phyloP scores from a whole-genome alignment of 1,284 basidiomycete genomes.

The Irpex lacteus region DNA sequence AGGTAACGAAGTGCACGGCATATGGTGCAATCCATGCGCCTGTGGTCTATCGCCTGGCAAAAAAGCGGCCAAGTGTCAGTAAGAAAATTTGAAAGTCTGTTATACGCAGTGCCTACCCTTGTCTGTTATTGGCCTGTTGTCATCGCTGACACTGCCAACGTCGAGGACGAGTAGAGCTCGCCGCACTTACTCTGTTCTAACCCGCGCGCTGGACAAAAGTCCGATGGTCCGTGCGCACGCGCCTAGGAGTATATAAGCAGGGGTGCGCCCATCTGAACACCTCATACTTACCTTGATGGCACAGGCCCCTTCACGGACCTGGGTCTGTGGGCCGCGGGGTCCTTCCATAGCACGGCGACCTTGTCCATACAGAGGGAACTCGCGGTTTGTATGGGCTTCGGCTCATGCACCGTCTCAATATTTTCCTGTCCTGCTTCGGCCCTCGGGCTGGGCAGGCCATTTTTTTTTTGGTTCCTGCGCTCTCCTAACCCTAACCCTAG shows the following conservation, averaged over 20 bases:
- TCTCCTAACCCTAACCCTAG: constrained; percentile 32
- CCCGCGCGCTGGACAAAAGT: constrained; percentile 12
- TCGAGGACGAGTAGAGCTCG: no score
- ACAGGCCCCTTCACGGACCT: constrained; percentile 35
- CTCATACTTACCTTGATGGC: constrained; percentile 42
- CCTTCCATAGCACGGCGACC: constrained; percentile 71
- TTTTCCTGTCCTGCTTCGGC: constrained; percentile 63
- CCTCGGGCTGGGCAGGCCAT: constrained; percentile 37
- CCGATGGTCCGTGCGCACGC: constrained; percentile 29
- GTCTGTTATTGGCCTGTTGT: neutral
- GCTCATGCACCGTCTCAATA: constrained; percentile 69
- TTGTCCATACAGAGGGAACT: constrained; percentile 44
- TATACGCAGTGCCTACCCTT: neutral
- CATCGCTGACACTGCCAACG: neutral
- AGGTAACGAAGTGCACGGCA: neutral
- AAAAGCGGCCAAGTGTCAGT: neutral
- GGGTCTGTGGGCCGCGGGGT: constrained; percentile 42
- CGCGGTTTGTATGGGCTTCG: constrained; percentile 63
- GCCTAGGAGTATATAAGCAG: constrained; percentile 20
- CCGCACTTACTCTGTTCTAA: constrained; percentile 6
- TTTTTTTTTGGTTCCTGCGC: constrained; percentile 23
- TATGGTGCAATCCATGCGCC: constrained; percentile 2
- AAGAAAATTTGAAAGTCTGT: neutral
- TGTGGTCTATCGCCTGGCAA: neutral
- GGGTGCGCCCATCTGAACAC: constrained; percentile 13